Conservation (phyloP, 345 rosid genomes). For the Anacardium occidentale region DNA sequence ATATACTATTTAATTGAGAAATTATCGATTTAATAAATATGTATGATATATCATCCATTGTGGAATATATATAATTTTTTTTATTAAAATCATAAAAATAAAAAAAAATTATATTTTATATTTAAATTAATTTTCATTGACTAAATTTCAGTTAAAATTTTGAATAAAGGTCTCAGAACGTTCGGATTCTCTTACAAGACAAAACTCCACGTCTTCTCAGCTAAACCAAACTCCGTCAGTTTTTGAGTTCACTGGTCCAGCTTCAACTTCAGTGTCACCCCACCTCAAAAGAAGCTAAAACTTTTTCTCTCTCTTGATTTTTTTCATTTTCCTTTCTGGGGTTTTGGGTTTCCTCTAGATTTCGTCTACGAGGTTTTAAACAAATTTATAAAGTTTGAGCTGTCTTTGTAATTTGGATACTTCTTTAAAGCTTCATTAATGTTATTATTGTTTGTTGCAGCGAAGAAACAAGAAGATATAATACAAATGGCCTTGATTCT, state of each 20-base stretch:
- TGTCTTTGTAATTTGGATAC: slow-evolving; percentile 22
- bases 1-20: too few species aligned
- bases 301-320: slow-evolving; percentile 26
- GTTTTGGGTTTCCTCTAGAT: background rate
- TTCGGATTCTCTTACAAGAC: background rate
- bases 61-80: too few species aligned
- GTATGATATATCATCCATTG: too few species aligned
- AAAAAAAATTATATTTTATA: too few species aligned
- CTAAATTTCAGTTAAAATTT: too few species aligned
- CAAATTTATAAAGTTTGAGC: background rate
- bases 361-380: background rate
- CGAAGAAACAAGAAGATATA: background rate
- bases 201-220: slow-evolving; percentile 1
- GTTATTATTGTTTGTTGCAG: too few species aligned
- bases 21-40: too few species aligned
- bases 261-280: slow-evolving; percentile 8
- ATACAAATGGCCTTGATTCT: slow-evolving; percentile 30
- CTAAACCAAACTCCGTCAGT: background rate
- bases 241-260: background rate
- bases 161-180: too few species aligned
- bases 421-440: too few species aligned
- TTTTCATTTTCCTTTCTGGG: background rate
- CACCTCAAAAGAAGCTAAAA: slow-evolving; percentile 30
- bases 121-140: too few species aligned
- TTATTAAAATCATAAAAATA: too few species aligned